A percentile compares a stretch with the other conserved stretches of the same genome.
Evolutionary conservation across 495 filamentous ascomycete genomes (phyloP).

Genomic region (Polyplosphaeria fusca): DNA sequence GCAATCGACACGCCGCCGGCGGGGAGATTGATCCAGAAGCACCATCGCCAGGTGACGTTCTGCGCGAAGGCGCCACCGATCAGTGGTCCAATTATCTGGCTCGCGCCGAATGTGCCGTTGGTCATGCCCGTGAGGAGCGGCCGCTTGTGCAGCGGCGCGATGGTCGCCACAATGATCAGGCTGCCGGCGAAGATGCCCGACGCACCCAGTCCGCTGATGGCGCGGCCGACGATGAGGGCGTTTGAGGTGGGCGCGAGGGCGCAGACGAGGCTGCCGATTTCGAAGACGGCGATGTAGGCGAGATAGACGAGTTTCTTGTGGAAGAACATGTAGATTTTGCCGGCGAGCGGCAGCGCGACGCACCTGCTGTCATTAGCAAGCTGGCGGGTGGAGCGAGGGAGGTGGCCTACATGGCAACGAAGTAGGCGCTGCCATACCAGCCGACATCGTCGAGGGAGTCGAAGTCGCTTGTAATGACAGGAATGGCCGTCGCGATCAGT

Average conservation of each 20-base stretch:
- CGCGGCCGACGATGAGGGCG: conserved; percentile 76
- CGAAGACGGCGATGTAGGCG: conserved; percentile 69
- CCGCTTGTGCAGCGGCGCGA: conserved; percentile 66
- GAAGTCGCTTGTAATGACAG: conserved; percentile 52
- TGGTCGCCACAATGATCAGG: conserved; percentile 75
- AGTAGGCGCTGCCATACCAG: conserved; percentile 57
- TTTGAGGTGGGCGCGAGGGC: conserved; percentile 69
- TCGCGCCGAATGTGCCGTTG: conserved; percentile 74
- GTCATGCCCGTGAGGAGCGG: conserved; percentile 70
- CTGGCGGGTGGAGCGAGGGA: neutral
- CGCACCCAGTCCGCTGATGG: conserved; percentile 76
- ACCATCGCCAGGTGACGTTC: no score
- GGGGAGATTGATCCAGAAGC: conserved; percentile 69
- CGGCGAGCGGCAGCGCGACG: conserved; percentile 67
- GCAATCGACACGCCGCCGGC: conserved; percentile 60
- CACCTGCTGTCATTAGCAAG: conserved; percentile 45
- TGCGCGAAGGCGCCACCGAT: conserved; percentile 41
- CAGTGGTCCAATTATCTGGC: conserved; percentile 48
- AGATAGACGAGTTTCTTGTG: conserved; percentile 67
- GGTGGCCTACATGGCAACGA: conserved; percentile 42
- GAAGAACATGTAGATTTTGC: conserved; percentile 76
- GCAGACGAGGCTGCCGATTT: conserved; percentile 80
- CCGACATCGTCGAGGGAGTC: conserved; percentile 46
- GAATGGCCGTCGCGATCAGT: conserved; percentile 48
- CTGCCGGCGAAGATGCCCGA: conserved; percentile 82